Percentiles rank a stretch among this genome's conserved stretches.
Conservation (phyloP, 2,329 filamentous ascomycete species). For the Fulvia fulva region DNA sequence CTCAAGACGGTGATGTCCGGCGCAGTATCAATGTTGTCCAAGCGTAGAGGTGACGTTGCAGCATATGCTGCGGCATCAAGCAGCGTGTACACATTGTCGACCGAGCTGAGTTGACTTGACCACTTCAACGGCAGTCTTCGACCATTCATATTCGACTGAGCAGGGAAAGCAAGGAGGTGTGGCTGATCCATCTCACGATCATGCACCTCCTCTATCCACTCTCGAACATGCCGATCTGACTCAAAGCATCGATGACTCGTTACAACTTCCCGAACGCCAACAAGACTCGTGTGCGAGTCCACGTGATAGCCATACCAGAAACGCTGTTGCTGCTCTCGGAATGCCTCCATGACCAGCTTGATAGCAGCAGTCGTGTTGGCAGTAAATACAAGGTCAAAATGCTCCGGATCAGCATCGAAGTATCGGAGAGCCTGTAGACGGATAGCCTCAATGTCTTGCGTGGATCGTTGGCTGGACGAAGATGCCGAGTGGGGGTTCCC, state of each 20-base stretch:
- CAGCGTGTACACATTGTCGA: conserved; percentile 55
- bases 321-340: conserved; percentile 63
- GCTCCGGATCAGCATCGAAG: conserved; percentile 73
- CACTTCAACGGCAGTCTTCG: conserved; percentile 68
- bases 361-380: conserved; percentile 88
- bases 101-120: conserved; percentile 33
- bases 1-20: conserved; percentile 86
- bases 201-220: conserved; percentile 53
- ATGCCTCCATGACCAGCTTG: conserved; percentile 77
- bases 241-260: conserved; percentile 61
- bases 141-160: conserved; percentile 91
- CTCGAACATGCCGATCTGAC: conserved; percentile 57
- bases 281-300: conserved; percentile 80
- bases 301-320: conserved; percentile 82
- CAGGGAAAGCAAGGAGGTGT: conserved; percentile 73
- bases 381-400: conserved; percentile 87
- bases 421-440: conserved; percentile 68
- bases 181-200: conserved; percentile 32
- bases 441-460: conserved; percentile 66
- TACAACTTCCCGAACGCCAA: conserved; percentile 69
- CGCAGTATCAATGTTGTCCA: conserved; percentile 57
- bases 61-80: conserved; percentile 80
- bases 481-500: conserved; percentile 88
- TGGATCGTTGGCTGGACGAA: conserved; percentile 72
- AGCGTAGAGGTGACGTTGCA: conserved; percentile 71